phyloP scores from a whole-genome alignment of 2,329 filamentous ascomycete species.

The Scopulariopsis brevicaulis region DNA sequence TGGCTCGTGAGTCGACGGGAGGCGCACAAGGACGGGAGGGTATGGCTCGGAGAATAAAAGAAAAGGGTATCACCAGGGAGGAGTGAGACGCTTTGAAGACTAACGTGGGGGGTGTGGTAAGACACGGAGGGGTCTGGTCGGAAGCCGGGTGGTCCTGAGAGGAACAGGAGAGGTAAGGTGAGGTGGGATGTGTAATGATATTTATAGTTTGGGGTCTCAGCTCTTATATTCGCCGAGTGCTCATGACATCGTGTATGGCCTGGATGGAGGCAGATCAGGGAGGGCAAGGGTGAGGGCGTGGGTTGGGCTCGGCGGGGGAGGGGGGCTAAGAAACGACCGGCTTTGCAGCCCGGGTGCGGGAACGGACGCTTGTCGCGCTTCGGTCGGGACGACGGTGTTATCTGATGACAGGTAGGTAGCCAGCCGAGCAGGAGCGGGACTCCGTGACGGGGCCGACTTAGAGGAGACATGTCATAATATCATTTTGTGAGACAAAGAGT shows the following conservation, averaged over 20 bases:
- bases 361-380: not conserved
- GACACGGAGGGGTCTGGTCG: not conserved
- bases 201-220: not conserved
- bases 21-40: not conserved
- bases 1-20: not conserved
- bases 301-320: not conserved
- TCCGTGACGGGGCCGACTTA: slow-evolving; percentile 1
- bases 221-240: not conserved
- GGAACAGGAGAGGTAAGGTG: not conserved
- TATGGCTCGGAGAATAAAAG: not conserved
- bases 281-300: not conserved
- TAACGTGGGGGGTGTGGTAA: not conserved
- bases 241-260: not conserved
- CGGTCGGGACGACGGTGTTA: not conserved
- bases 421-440: slow-evolving; percentile 1
- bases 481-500: slow-evolving; percentile 4
- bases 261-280: not conserved
- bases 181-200: not conserved
- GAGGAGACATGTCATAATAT: slow-evolving; percentile 5
- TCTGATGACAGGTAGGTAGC: not conserved
- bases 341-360: not conserved
- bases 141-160: not conserved
- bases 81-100: not conserved
- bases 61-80: not conserved
- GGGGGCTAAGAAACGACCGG: not conserved